Evolutionary conservation across 1,284 basidiomycete genomes (phyloP), one percentile per base, ranked within the genome.

Genomic region (Ceratobasidium sp.): DNA sequence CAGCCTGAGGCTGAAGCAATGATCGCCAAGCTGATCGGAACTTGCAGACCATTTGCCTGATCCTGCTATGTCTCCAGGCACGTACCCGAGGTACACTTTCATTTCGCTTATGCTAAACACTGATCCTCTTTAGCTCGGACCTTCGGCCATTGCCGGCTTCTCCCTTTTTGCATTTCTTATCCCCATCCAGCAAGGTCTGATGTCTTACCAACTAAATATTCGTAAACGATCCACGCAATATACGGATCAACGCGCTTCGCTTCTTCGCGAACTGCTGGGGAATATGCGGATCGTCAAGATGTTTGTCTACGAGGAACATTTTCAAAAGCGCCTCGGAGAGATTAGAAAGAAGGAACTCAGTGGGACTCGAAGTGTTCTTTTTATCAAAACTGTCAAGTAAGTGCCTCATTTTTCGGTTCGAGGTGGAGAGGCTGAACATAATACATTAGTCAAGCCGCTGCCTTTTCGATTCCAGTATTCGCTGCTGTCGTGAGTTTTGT

Each of bases 111-210:
- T 23, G 2, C 48, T 50, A 50, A 50, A n/a, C 48, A 1, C n/a
- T n/a, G 2, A 9, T 23, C 10, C n/a, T 12, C 10, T 45, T n/a
- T 23, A 50, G 48, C 48, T 50, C 21, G 48, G 48, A 87, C 52
- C 81, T 84, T 69, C 88, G 91, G 79, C 76, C 80, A 96, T 48
- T 93, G 93, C 16, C 89, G 89, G 0, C 6, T 82, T 96, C 21
- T 89, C 91, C 36, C 93, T 93, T 0, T 94, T 93, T 76, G 91
- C 85, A 3, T 88, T 97, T 80, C 89, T 97, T 76, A 77, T 96
- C 32, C 64, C 94, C 71, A 79, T 84, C 10, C 28, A 46, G 26
- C n/a, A n/a, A 32, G 80, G 78, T 1, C 91, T 58, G 9, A 30
- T 57, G 18, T 57, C 32, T 10, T 57, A 39, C 32, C 87, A 95